These are phyloP conservation scores for Fragaria ananassa DNA, from an alignment of 306 rosid species.

Conservation along the genomic window DNA sequence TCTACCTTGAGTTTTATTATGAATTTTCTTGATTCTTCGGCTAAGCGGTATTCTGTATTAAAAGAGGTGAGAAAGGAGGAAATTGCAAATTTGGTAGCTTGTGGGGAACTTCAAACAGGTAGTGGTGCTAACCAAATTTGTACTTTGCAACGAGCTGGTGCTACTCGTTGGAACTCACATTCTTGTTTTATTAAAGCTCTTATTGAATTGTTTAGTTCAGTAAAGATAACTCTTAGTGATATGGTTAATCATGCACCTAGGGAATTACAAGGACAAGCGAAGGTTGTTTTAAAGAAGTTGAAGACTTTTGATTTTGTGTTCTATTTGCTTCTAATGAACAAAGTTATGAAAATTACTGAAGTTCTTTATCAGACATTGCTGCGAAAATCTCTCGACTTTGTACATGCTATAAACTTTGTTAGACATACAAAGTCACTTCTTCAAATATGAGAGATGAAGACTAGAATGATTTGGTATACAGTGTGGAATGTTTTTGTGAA, in stretches of 20 bases:
- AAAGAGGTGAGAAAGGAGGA: not conserved
- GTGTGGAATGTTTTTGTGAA: not conserved
- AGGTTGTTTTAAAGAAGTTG: not conserved
- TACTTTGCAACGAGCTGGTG: not conserved
- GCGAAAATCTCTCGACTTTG: too few species aligned
- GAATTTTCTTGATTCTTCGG: not conserved
- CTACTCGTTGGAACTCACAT: not conserved
- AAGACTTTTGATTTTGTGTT: not conserved
- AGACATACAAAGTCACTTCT: too few species aligned
- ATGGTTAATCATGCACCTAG: not conserved
- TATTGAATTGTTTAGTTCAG: not conserved
- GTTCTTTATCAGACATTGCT: not conserved
- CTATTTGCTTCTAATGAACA: not conserved
- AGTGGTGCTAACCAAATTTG: not conserved
- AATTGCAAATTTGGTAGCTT: not conserved
- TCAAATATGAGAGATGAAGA: too few species aligned
- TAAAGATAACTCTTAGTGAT: too few species aligned
- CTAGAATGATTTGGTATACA: not conserved
- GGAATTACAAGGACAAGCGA: not conserved
- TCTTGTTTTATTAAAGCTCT: too few species aligned
- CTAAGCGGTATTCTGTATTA: too few species aligned
- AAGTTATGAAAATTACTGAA: not conserved
- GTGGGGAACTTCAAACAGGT: not conserved
- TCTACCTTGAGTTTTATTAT: too few species aligned
- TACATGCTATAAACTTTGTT: too few species aligned